phyloP scores from a whole-genome alignment of 768 basidiomycete genomes.

The Saitozyma sp. region DNA sequence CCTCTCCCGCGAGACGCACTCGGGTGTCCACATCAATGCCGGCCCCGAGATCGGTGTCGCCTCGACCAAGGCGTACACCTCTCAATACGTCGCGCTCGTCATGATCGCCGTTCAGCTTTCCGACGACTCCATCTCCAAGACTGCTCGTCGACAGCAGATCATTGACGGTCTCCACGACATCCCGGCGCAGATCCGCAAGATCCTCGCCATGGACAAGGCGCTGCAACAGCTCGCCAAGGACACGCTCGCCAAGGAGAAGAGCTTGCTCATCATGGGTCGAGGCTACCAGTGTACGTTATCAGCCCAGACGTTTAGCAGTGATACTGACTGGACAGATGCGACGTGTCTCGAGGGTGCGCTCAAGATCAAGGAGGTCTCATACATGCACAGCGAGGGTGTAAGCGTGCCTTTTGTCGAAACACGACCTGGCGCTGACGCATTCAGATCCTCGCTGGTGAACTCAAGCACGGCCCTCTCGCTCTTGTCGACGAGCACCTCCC shows the following conservation, averaged over 20 bases:
- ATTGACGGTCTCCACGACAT: conserved; percentile 90
- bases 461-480: conserved; percentile 98
- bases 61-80: conserved; percentile 99
- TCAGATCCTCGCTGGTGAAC: conserved; percentile 93
- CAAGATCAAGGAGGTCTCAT: conserved; percentile 99
- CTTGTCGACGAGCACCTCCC: conserved; percentile 97
- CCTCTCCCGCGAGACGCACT: conserved; percentile 95
- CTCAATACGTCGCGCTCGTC: conserved; percentile 95
- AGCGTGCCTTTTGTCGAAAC: conserved; percentile 12
- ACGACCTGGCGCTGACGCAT: conserved; percentile 11
- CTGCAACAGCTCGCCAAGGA: conserved; percentile 82
- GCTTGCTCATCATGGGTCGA: conserved; percentile 92
- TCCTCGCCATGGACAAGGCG: conserved; percentile 73
- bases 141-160: conserved; percentile 84
- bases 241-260: conserved; percentile 67
- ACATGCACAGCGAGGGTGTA: conserved; percentile 60
- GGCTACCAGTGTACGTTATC: conserved; percentile 71
- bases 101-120: conserved; percentile 99
- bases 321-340: conserved; percentile 60
- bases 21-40: conserved; percentile 97
- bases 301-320: neutral
- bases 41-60: conserved; percentile 96
- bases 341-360: conserved; percentile 97
- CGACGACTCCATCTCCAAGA: conserved; percentile 93
- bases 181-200: conserved; percentile 80